Evolutionary conservation across 2,329 filamentous ascomycete genomes (phyloP).

Genomic region (Raffaelea ambrosiae): DNA sequence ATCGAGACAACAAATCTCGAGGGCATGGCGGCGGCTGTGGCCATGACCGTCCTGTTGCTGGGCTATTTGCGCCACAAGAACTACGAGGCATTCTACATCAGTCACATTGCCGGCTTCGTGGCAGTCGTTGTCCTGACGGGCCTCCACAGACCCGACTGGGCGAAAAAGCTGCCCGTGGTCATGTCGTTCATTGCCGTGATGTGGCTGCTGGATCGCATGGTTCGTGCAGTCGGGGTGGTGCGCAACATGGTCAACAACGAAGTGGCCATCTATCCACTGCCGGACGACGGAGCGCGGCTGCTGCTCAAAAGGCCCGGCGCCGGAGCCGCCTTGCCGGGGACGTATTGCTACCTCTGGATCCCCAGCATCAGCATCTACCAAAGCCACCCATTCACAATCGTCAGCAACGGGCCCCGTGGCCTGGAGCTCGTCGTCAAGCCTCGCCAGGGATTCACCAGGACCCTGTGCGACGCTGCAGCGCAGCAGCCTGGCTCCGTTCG

Average conservation of each 20-base stretch:
- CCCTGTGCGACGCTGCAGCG: slow-evolving; percentile 37
- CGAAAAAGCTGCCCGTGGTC: slow-evolving; percentile 26
- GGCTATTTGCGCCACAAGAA: slow-evolving; percentile 23
- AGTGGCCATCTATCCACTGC: slow-evolving; percentile 32
- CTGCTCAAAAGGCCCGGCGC: slow-evolving; percentile 33
- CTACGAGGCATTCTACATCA: slow-evolving; percentile 39
- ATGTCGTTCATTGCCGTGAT: slow-evolving; percentile 27
- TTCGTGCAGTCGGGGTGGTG: slow-evolving; percentile 26
- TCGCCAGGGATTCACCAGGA: slow-evolving; percentile 43
- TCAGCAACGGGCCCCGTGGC: slow-evolving; percentile 28
- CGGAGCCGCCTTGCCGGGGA: slow-evolving; percentile 32
- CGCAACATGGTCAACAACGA: slow-evolving; percentile 30
- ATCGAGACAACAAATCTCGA: slow-evolving; percentile 18
- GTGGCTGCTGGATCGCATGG: slow-evolving; percentile 36
- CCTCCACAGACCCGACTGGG: slow-evolving; percentile 34
- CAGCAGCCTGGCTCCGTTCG: neutral
- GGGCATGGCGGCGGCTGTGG: slow-evolving; percentile 26
- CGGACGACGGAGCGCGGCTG: slow-evolving; percentile 34
- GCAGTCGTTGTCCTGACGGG: slow-evolving; percentile 30
- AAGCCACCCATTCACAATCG: slow-evolving; percentile 53
- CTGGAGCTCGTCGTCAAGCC: slow-evolving; percentile 45
- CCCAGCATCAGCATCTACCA: slow-evolving; percentile 42
- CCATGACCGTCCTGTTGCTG: slow-evolving; percentile 26
- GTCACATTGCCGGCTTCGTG: slow-evolving; percentile 32
- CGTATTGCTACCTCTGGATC: slow-evolving; percentile 53